Evolutionary conservation across 73 alveolate species (phyloP).

Genomic region (Paramecium tetraurelia): DNA sequence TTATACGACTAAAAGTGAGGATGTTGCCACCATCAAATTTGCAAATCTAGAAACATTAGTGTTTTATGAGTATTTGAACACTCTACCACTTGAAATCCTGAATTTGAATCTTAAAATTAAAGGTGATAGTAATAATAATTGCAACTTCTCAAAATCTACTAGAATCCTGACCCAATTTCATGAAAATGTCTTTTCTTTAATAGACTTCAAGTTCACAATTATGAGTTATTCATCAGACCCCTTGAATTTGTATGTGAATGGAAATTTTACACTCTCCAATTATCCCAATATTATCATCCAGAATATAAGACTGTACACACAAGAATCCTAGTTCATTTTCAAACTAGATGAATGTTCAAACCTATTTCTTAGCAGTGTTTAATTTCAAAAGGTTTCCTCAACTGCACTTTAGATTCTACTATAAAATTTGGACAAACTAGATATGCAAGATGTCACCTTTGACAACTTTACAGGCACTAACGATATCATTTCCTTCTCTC

Average conservation of each 20-base stretch:
- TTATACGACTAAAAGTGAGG: neutral
- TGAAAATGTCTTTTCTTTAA: neutral
- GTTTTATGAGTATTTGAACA: neutral
- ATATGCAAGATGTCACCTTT: neutral
- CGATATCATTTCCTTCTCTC: neutral
- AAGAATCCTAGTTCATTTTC: neutral
- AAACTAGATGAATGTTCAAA: neutral
- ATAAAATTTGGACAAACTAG: neutral
- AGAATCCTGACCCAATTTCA: neutral
- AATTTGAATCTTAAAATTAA: neutral
- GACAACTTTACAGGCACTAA: neutral
- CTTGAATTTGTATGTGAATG: neutral
- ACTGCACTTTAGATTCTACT: neutral
- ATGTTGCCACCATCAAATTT: neutral
- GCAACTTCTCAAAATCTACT: neutral
- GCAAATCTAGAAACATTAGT: neutral
- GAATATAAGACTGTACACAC: neutral
- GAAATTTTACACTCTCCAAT: neutral
- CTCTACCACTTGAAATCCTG: neutral
- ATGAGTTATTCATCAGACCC: neutral
- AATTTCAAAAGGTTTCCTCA: neutral
- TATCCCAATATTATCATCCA: neutral
- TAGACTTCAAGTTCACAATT: neutral
- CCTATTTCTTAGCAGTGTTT: neutral
- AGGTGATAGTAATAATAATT: neutral